Evolutionary conservation across 257 asterid genomes (phyloP), one percentile per base, ranked within the genome.

Genomic region (Fraxinus anomala): DNA sequence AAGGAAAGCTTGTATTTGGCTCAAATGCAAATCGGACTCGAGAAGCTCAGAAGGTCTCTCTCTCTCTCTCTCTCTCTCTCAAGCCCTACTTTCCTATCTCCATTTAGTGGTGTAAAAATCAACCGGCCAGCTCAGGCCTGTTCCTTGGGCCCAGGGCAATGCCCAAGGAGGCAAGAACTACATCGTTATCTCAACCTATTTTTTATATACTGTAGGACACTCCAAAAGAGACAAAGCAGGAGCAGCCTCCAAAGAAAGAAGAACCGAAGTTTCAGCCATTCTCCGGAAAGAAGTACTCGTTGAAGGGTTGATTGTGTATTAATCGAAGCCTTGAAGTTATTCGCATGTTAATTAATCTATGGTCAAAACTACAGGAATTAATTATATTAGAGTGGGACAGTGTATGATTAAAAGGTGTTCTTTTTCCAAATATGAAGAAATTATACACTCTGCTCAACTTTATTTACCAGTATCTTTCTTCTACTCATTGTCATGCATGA

Each of bases 1-100:
- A 89, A 71, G 99, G 99, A 47, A 96, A 96, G 87, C 97, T 96
- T 5, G 97, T 96, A 17, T 96, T 96, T 51, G 98, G 98, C 72
- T 88, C 98, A 26, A 94, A 91, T 78, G 80, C 82, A 42, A 88
- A 77, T 76, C 96, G 90, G 11, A 14, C 87, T 14, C 83, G 75
- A 3, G 96, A 86, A 36, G 61, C 89, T n/a, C 83, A 80, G 19
- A 91, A 93, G 96, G 97, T 94, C 68, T 9, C 67, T 73, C 23
- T 26, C 5, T 51, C 42, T 44, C 40, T 72, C 73, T 42, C 28
- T 36, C 31, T 73, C 2, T 63, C 44, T 31, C 26, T 26, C 76
- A 2, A 17, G 51, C 51, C 14, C 51, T 42, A 42, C 5, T 42
- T 12, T 42, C n/a, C 12, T 23, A 1, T 42, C 37, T 28, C 37